Conservation (phyloP, 495 filamentous ascomycete species). For the Neurospora cerealis region DNA sequence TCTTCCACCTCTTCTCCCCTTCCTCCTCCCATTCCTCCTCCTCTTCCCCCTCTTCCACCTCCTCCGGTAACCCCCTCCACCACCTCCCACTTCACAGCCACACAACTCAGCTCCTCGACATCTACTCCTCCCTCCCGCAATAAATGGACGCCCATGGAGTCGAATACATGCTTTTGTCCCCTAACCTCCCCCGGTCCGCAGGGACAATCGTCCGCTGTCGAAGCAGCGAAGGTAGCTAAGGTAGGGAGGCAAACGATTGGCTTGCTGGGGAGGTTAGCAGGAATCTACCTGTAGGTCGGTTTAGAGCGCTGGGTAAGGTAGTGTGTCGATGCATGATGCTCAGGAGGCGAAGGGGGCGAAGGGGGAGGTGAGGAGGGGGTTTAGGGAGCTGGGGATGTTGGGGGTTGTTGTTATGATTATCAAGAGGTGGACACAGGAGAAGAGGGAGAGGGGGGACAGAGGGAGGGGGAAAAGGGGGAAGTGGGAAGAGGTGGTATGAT, state of each 20-base stretch:
- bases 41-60: background rate
- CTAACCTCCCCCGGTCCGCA: constrained; percentile 40
- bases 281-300: constrained; percentile 30
- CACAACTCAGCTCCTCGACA: constrained; percentile 19
- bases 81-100: background rate
- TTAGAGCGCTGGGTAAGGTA: constrained; percentile 47
- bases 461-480: constrained; percentile 18
- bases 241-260: constrained; percentile 47
- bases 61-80: background rate
- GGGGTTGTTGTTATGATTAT: constrained; percentile 51
- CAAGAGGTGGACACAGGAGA: constrained; percentile 20
- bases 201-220: too few species aligned
- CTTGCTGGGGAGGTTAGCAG: constrained; percentile 41
- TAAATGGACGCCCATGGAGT: constrained; percentile 49
- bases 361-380: constrained; percentile 43
- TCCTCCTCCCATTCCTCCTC: background rate
- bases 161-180: constrained; percentile 49
- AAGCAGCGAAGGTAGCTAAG: constrained; percentile 3
- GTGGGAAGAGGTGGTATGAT: constrained; percentile 44
- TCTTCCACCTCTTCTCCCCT: background rate
- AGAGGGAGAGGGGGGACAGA: too few species aligned
- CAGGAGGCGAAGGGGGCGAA: constrained; percentile 31
- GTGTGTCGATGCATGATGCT: constrained; percentile 32
- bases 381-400: constrained; percentile 45
- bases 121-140: constrained; percentile 39